phyloP scores from a whole-genome alignment of 768 basidiomycete species.

The Pleurotus giganteus region DNA sequence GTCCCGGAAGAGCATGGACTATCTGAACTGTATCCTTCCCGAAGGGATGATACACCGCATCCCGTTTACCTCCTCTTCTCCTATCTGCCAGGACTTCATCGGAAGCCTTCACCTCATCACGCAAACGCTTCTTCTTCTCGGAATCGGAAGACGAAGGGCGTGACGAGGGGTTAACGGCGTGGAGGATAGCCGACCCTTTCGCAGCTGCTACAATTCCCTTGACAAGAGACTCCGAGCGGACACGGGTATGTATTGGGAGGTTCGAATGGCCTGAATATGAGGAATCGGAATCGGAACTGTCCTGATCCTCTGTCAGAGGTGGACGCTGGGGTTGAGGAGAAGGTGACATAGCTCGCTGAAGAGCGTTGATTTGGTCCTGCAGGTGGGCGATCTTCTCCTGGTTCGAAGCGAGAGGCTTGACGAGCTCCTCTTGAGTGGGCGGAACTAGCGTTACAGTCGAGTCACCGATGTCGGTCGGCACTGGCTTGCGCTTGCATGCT shows the following conservation, averaged over 20 bases:
- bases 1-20: slow-evolving; percentile 1
- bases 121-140: not conserved
- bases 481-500: not conserved
- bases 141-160: slow-evolving; percentile 2
- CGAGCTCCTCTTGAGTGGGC: not conserved
- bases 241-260: not conserved
- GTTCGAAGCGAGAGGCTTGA: not conserved
- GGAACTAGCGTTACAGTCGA: not conserved
- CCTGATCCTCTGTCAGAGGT: not conserved
- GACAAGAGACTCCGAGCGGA: not conserved
- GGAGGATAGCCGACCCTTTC: not conserved
- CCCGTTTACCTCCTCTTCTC: not conserved
- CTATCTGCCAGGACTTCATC: not conserved
- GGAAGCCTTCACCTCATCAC: not conserved
- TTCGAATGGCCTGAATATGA: not conserved
- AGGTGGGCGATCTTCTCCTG: slow-evolving; percentile 7
- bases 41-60: not conserved
- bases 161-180: not conserved
- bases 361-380: slow-evolving; percentile 5
- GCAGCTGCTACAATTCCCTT: not conserved
- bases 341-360: slow-evolving; percentile 2
- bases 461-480: not conserved
- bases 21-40: slow-evolving; percentile 7
- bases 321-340: not conserved
- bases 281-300: not conserved